phyloP scores from a whole-genome alignment of 2,329 filamentous ascomycete genomes.

The Lasiodiplodia sp. region DNA sequence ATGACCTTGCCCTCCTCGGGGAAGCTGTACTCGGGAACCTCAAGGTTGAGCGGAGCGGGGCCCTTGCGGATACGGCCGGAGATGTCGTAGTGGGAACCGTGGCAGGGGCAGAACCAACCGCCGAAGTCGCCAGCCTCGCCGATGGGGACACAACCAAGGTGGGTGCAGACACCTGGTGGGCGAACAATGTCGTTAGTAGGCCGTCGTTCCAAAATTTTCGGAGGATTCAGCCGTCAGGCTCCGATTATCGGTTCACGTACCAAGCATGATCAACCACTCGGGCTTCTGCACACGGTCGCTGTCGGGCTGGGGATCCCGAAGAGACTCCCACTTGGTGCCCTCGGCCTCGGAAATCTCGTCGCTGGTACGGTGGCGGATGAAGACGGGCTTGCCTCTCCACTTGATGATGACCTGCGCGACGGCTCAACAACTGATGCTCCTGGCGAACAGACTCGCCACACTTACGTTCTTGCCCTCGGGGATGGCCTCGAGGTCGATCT shows the following conservation, averaged over 20 bases:
- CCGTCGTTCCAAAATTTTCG: neutral
- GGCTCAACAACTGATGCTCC: constrained; percentile 33
- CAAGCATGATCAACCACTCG: constrained; percentile 99
- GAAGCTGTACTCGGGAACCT: constrained; percentile 93
- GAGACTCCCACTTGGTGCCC: constrained; percentile 78
- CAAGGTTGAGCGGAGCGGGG: constrained; percentile 95
- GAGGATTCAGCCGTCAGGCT: neutral
- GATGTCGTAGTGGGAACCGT: constrained; percentile 99
- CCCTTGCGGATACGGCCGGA: constrained; percentile 98
- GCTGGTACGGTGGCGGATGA: constrained; percentile 96
- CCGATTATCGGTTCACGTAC: constrained; percentile 57
- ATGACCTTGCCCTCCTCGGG: constrained; percentile 85
- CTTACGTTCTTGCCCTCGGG: constrained; percentile 99
- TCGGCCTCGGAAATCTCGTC: constrained; percentile 96
- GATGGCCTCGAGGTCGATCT: constrained; percentile 90
- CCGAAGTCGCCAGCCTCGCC: constrained; percentile 98
- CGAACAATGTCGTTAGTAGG: constrained; percentile 35
- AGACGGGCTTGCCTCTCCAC: constrained; percentile 99
- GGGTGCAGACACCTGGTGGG: constrained; percentile 88
- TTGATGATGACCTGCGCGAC: constrained; percentile 87
- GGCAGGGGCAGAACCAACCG: constrained; percentile 99
- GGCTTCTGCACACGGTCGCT: constrained; percentile 95
- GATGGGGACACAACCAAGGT: constrained; percentile 98
- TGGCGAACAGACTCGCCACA: constrained; percentile 35
- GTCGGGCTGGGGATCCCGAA: constrained; percentile 92